Base-by-base conservation (phyloP, 2,329 filamentous ascomycete species). In the Cladosporium velox region DNA sequence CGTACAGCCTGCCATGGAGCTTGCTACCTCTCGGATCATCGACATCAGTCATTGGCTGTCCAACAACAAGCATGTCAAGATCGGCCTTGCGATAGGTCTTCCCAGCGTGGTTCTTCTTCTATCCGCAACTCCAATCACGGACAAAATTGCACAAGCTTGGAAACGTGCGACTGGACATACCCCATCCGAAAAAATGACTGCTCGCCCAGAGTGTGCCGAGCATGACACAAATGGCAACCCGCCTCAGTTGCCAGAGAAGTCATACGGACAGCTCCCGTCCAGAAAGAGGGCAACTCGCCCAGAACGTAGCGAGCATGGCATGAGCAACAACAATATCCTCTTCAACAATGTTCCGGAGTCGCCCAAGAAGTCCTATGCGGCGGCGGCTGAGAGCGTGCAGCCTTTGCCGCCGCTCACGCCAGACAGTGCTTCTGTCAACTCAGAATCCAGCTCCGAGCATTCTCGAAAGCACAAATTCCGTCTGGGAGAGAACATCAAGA, bases 401-500 rank as follows among this genome's bases (percentile, higher is more conserved):
- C 34, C 34, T 3, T 10, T 58, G 32, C 28, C 32, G 12, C 35
- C 57, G 10, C 35, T n/a, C 7, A 59, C 35, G 35, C 35, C 57
- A 10, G 57, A 59, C 24, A 59, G 18, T 11, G 34, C 34, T 28
- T 59, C 57, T 4, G 30, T 59, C 12, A 28, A 12, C 14, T 59
- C 57, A 4, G 57, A 30, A 15, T 35, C n/a, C 12, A 59, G 57
- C 14, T 44, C 35, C 11, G 57, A 59, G 57, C 32, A 41, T 4
- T 24, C 57, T 11, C 57, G 44, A 5, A 59, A 59, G 35, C 57
- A 47, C 34, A 59, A 59, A 18, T 30, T 59, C 21, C 21, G 34
- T 3, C n/a, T 59, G 7, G 57, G 57, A 12, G 26, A 59, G 34
- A 59, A 44, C 35, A 41, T 59, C 34, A 59, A 59, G 57, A 59